Conservation (phyloP, 225 moss, liverwort and hornwort species). For the Marchantia paleacea region DNA sequence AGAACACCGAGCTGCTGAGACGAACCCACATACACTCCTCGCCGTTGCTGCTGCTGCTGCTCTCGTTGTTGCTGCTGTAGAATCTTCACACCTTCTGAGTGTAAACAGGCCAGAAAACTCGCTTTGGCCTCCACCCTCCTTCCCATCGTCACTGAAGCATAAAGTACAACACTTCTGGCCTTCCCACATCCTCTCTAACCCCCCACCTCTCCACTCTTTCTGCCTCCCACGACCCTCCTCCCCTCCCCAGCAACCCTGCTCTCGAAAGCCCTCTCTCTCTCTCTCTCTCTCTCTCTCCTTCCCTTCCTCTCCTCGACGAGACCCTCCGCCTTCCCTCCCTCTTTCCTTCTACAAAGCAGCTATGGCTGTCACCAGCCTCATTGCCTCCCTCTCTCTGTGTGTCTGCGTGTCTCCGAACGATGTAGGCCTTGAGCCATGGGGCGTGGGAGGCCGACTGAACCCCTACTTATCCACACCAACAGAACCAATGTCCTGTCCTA, state of each 20-base stretch:
- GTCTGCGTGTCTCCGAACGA: not conserved
- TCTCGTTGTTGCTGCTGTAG: not conserved
- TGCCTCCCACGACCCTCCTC: not conserved
- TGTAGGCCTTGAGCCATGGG: not conserved
- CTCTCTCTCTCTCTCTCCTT: too few species aligned
- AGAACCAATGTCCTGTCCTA: not conserved
- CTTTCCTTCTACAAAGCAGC: not conserved
- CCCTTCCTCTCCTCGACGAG: not conserved
- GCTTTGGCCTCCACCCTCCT: constrained; percentile 17
- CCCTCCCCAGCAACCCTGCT: not conserved
- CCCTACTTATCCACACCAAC: constrained; percentile 14
- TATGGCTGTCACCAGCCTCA: not conserved
- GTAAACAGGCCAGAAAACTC: constrained; percentile 1
- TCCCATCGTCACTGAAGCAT: constrained; percentile 17
- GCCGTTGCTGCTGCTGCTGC: not conserved
- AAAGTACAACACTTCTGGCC: constrained; percentile 5
- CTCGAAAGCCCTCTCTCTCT: not conserved
- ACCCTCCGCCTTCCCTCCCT: not conserved
- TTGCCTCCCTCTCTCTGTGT: not conserved
- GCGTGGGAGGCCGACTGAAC: not conserved
- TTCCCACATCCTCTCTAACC: not conserved
- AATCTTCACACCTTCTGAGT: not conserved
- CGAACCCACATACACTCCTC: not conserved
- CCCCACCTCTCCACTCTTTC: too few species aligned
- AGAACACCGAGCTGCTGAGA: not conserved